Conservation (phyloP, 1,284 basidiomycete species). For the Pseudozyma hubeiensis region DNA sequence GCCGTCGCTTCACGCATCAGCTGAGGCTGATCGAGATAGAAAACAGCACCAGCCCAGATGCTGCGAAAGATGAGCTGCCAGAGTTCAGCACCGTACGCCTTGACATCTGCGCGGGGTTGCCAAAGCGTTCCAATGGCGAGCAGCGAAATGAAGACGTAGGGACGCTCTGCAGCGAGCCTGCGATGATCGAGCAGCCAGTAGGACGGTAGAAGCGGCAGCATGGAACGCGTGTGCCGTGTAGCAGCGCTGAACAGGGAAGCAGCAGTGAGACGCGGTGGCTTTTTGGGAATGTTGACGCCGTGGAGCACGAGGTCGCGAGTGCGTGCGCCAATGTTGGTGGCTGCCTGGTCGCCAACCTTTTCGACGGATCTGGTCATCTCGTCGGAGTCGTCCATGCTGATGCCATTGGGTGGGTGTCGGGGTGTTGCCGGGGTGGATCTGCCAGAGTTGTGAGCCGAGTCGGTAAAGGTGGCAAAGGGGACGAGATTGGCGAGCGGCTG, state of each 20-base stretch:
- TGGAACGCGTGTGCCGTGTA: constrained; percentile 27
- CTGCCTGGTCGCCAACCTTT: constrained; percentile 45
- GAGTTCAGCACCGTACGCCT: constrained; percentile 44
- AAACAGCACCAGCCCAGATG: constrained; percentile 47
- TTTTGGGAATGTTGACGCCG: constrained; percentile 52
- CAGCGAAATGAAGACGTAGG: constrained; percentile 39
- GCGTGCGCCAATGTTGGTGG: constrained; percentile 44
- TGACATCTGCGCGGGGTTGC: constrained; percentile 45
- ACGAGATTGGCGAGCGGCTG: constrained; percentile 26
- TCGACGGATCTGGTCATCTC: constrained; percentile 45
- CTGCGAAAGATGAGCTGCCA: constrained; percentile 52
- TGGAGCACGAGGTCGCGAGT: constrained; percentile 49
- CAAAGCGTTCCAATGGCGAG: constrained; percentile 42
- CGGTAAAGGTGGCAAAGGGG: constrained; percentile 43
- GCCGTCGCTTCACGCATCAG: constrained; percentile 47
- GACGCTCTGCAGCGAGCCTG: constrained; percentile 36
- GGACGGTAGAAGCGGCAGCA: constrained; percentile 35
- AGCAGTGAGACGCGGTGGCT: constrained; percentile 44
- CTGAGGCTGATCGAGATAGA: constrained; percentile 42
- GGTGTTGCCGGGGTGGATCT: constrained; percentile 40
- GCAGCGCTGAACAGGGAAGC: constrained; percentile 46
- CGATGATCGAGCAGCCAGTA: constrained; percentile 51
- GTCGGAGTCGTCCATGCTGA: constrained; percentile 33
- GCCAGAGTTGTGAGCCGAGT: constrained; percentile 37
- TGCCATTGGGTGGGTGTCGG: constrained; percentile 15